phyloP scores from a whole-genome alignment of 176 grass and related monocot genomes.

The Triticum turgidum region DNA sequence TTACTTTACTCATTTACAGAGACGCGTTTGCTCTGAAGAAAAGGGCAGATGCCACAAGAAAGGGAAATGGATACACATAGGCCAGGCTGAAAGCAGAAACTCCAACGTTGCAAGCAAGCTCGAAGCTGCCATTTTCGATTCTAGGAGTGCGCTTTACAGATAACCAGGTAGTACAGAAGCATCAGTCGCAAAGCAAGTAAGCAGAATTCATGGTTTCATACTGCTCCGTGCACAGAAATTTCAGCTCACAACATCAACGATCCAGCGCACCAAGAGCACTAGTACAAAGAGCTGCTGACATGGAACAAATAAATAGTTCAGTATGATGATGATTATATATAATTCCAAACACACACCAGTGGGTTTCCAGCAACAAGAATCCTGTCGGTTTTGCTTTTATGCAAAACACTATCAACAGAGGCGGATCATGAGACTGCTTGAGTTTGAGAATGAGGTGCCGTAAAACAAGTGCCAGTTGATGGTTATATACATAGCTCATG shows the following conservation, averaged over 20 bases:
- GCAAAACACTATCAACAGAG: conserved; percentile 40
- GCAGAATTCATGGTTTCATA: background rate
- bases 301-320: conserved; percentile 15
- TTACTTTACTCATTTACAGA: background rate
- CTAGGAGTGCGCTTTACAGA: background rate
- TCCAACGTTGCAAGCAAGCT: conserved; percentile 16
- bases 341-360: background rate
- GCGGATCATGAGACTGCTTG: background rate
- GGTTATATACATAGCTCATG: conserved; percentile 31
- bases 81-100: conserved; percentile 4
- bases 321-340: conserved; percentile 3
- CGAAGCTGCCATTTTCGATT: background rate
- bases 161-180: background rate
- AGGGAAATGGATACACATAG: background rate
- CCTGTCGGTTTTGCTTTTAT: conserved; percentile 19
- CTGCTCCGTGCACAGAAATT: background rate
- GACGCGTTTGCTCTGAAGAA: conserved; percentile 3
- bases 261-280: background rate
- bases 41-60: background rate
- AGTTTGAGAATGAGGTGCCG: conserved; percentile 10
- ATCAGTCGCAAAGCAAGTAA: background rate
- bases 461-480: conserved; percentile 16
- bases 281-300: background rate
- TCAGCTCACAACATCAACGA: background rate
- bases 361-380: background rate